Evolutionary conservation across 371 early-diverging fungal species (phyloP).

Genomic region (Mucor indicus): DNA sequence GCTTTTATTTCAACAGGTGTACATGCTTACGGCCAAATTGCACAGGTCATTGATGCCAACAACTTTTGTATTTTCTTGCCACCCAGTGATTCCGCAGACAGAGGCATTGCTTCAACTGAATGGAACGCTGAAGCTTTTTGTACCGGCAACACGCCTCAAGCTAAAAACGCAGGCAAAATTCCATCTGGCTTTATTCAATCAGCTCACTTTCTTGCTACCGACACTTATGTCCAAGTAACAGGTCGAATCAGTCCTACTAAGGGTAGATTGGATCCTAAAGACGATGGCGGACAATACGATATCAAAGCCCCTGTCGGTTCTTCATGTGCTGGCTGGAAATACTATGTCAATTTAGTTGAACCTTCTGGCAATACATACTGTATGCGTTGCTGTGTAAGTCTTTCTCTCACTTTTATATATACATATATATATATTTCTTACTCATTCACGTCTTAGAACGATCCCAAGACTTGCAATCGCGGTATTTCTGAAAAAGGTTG

Average conservation of each 20-base stretch:
- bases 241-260: constrained; percentile 46
- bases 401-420: background rate
- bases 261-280: constrained; percentile 31
- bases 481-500: constrained; percentile 55
- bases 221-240: constrained; percentile 53
- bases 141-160: constrained; percentile 39
- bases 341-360: constrained; percentile 52
- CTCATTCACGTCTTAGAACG: constrained; percentile 10
- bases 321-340: constrained; percentile 43
- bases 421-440: background rate
- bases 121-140: constrained; percentile 53
- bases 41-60: constrained; percentile 36
- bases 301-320: constrained; percentile 45
- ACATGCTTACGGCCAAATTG: constrained; percentile 31
- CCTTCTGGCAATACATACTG: constrained; percentile 46
- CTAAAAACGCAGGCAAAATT: constrained; percentile 33
- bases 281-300: constrained; percentile 56
- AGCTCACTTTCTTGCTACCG: constrained; percentile 40
- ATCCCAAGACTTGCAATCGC: constrained; percentile 42
- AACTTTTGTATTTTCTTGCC: constrained; percentile 59
- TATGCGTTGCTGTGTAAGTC: constrained; percentile 56
- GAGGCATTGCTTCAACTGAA: constrained; percentile 44
- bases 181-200: constrained; percentile 44
- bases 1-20: constrained; percentile 15
- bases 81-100: constrained; percentile 30